These are phyloP conservation scores for Russula dissimulans DNA, from an alignment of 768 basidiomycete genomes.

Conservation along the genomic window DNA sequence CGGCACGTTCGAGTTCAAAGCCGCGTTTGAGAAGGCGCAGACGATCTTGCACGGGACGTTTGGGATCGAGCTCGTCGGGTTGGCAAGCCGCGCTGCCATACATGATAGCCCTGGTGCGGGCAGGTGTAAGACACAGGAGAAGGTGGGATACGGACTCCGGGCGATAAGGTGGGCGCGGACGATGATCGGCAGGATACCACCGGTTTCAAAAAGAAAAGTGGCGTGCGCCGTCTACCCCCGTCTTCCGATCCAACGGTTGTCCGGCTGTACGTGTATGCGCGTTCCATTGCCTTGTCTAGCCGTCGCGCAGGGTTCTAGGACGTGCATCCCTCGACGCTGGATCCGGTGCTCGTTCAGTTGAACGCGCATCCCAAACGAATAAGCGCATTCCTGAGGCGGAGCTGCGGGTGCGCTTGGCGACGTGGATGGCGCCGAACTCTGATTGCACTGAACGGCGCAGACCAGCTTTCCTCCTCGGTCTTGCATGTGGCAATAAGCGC, in stretches of 20 bases:
- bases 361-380: slow-evolving; percentile 46
- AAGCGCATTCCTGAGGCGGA: slow-evolving; percentile 34
- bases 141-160: slow-evolving; percentile 13
- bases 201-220: slow-evolving; percentile 58
- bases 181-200: slow-evolving; percentile 24
- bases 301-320: slow-evolving; percentile 54
- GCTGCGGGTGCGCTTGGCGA: slow-evolving; percentile 42
- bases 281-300: slow-evolving; percentile 27
- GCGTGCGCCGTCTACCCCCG: too few species aligned
- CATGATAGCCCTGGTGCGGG: slow-evolving; percentile 36
- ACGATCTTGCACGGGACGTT: slow-evolving; percentile 52
- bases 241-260: not conserved
- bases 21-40: slow-evolving; percentile 57
- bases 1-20: slow-evolving; percentile 63
- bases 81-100: slow-evolving; percentile 51
- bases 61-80: slow-evolving; percentile 79
- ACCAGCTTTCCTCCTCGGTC: slow-evolving; percentile 70
- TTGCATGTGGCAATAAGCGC: slow-evolving; percentile 53
- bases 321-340: slow-evolving; percentile 67
- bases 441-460: slow-evolving; percentile 58
- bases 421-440: slow-evolving; percentile 51
- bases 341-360: slow-evolving; percentile 53
- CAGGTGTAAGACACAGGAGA: slow-evolving; percentile 34
- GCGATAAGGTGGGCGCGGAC: not conserved
- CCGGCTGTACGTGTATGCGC: not conserved